Percentiles rank a stretch among this genome's conserved stretches.
These are phyloP conservation scores for Paraphoma chrysanthemicola DNA, from an alignment of 2,329 filamentous ascomycete species.

Conservation along the genomic window DNA sequence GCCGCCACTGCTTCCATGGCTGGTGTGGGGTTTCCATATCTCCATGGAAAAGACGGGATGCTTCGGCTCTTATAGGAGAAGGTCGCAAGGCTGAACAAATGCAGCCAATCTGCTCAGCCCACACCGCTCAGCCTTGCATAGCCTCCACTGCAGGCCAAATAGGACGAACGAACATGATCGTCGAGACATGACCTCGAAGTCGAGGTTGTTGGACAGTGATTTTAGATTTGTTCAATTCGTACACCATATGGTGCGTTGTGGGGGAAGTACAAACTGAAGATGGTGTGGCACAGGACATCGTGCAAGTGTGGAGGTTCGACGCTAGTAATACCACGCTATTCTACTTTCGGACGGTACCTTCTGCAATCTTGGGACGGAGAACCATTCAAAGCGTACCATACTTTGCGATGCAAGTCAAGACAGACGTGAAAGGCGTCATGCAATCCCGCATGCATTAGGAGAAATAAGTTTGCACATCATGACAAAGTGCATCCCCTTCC, in stretches of 20 bases:
- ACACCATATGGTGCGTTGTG: too few relatives aligned
- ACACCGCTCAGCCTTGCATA: too few relatives aligned
- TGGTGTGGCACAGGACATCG: too few relatives aligned
- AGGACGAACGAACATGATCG: too few relatives aligned
- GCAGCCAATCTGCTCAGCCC: too few relatives aligned
- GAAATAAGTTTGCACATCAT: neutral
- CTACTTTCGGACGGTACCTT: slow-evolving; percentile 3
- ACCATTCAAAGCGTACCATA: neutral
- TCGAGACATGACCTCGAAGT: too few relatives aligned
- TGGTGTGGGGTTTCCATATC: neutral
- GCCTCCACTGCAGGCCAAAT: too few relatives aligned
- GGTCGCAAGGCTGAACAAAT: too few relatives aligned
- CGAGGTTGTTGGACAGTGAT: too few relatives aligned
- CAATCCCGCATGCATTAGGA: slow-evolving; percentile 1
- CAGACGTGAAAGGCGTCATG: neutral
- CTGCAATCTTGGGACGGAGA: slow-evolving; percentile 10
- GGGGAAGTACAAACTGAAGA: too few relatives aligned
- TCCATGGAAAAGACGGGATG: neutral
- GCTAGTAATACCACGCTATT: slow-evolving; percentile 8
- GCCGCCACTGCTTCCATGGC: slow-evolving; percentile 2
- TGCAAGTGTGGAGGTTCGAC: neutral
- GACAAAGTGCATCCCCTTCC: neutral
- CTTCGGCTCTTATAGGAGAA: too few relatives aligned
- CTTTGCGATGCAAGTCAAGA: neutral
- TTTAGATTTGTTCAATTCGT: too few relatives aligned